Percentiles rank a stretch among this genome's conserved stretches.
phyloP scores from a whole-genome alignment of 2,329 filamentous ascomycete species.

The Nothopassalora personata region DNA sequence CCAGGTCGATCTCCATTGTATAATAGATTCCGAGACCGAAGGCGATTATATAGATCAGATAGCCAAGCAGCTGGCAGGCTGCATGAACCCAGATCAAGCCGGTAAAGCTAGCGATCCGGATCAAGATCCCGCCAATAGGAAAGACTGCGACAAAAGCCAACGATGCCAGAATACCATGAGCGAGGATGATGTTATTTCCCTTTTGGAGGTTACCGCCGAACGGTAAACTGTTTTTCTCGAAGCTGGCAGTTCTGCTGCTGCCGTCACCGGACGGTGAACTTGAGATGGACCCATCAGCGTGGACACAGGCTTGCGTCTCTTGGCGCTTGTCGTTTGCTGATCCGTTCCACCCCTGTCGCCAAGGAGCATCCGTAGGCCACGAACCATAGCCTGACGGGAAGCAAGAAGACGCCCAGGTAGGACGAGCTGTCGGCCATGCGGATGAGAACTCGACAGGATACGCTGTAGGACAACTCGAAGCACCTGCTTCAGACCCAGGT shows the following conservation, averaged over 20 bases:
- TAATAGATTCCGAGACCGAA: slow-evolving; percentile 51
- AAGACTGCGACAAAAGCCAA: slow-evolving; percentile 44
- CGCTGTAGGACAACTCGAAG: slow-evolving; percentile 10
- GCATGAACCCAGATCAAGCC: slow-evolving; percentile 44
- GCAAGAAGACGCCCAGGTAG: slow-evolving; percentile 12
- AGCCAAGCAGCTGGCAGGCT: slow-evolving; percentile 45
- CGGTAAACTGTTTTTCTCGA: slow-evolving; percentile 7
- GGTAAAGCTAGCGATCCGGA: slow-evolving; percentile 41
- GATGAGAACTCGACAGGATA: slow-evolving; percentile 12
- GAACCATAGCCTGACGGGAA: slow-evolving; percentile 2
- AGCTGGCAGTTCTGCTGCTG: slow-evolving; percentile 7
- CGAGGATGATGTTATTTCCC: slow-evolving; percentile 29
- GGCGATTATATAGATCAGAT: slow-evolving; percentile 45
- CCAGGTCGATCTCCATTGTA: slow-evolving; percentile 36
- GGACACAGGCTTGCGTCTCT: neutral
- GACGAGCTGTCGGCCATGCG: slow-evolving; percentile 14
- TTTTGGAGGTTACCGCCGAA: slow-evolving; percentile 26
- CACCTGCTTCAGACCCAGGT: neutral
- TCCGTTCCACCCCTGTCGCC: neutral
- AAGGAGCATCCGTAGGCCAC: slow-evolving; percentile 13
- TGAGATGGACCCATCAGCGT: neutral
- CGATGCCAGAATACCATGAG: slow-evolving; percentile 41
- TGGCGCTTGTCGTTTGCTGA: neutral
- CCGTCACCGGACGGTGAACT: neutral
- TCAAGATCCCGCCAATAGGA: slow-evolving; percentile 41